Evolutionary conservation across 2,329 filamentous ascomycete genomes (phyloP).

Genomic region (Pseudogymnoascus verrucosus): DNA sequence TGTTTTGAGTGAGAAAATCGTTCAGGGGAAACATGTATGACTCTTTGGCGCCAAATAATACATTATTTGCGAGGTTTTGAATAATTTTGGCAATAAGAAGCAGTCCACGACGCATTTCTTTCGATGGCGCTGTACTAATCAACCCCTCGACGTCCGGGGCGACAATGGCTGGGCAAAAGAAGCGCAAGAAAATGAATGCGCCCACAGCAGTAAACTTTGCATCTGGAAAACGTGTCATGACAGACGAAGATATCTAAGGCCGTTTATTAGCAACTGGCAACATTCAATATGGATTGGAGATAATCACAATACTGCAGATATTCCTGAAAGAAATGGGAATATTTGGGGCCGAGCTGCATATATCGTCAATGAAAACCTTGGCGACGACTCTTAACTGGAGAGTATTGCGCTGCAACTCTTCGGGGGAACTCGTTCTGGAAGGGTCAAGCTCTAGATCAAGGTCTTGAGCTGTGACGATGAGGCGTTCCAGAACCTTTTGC

Average conservation of each 20-base stretch:
- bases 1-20: constrained; percentile 60
- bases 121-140: constrained; percentile 52
- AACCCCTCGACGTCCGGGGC: constrained; percentile 60
- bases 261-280: constrained; percentile 10
- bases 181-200: constrained; percentile 62
- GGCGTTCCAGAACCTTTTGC: constrained; percentile 57
- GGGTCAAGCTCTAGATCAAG: constrained; percentile 62
- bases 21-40: constrained; percentile 66
- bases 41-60: constrained; percentile 63
- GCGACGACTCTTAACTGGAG: constrained; percentile 58
- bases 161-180: constrained; percentile 66
- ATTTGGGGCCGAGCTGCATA: constrained; percentile 52
- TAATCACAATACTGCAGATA: constrained; percentile 57
- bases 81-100: constrained; percentile 64
- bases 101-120: constrained; percentile 60
- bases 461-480: constrained; percentile 60
- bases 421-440: constrained; percentile 47
- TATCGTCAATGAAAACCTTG: constrained; percentile 64
- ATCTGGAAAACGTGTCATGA: constrained; percentile 56
- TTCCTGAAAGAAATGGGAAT: constrained; percentile 58
- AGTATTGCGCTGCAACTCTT: constrained; percentile 59
- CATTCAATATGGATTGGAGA: background rate
- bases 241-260: constrained; percentile 50
- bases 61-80: constrained; percentile 64
- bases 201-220: constrained; percentile 66